Evolutionary conservation across 192 early-diverging fungal genomes (phyloP).

Genomic region (Geranomyces variabilis): DNA sequence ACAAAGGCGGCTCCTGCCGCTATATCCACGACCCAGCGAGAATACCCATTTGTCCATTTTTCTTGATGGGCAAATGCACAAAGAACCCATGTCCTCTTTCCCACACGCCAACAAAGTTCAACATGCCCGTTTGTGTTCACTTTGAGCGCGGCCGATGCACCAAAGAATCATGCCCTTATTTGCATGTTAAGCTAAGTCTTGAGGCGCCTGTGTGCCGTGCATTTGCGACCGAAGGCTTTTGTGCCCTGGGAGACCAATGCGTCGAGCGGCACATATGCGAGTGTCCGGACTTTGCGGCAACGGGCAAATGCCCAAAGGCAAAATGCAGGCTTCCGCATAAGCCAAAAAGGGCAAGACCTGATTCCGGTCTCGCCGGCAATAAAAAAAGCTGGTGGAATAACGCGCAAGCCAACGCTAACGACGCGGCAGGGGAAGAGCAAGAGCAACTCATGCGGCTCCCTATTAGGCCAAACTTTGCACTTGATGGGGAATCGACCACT

Average conservation of each 20-base stretch:
- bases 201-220: conserved; percentile 29
- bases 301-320: conserved; percentile 23
- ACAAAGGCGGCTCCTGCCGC: conserved; percentile 16
- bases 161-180: conserved; percentile 36
- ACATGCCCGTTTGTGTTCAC: conserved; percentile 37
- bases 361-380: not conserved
- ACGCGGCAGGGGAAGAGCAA: conserved; percentile 22
- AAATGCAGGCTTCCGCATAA: conserved; percentile 35
- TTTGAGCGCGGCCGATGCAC: conserved; percentile 32
- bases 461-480: conserved; percentile 32
- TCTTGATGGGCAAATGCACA: conserved; percentile 22
- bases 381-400: not conserved
- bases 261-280: conserved; percentile 24
- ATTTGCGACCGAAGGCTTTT: conserved; percentile 36
- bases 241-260: conserved; percentile 28
- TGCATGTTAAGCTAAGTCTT: conserved; percentile 34
- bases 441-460: conserved; percentile 27
- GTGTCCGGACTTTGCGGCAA: conserved; percentile 37
- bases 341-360: not conserved
- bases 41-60: conserved; percentile 29
- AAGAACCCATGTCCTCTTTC: conserved; percentile 21
- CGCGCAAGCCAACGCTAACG: not conserved
- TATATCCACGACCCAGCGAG: conserved; percentile 31
- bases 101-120: conserved; percentile 29
- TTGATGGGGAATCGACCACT: not conserved